Evolutionary conservation across 2,329 filamentous ascomycete species (phyloP), one percentile per base, ranked within the genome.

Genomic region (Fusarium equiseti): DNA sequence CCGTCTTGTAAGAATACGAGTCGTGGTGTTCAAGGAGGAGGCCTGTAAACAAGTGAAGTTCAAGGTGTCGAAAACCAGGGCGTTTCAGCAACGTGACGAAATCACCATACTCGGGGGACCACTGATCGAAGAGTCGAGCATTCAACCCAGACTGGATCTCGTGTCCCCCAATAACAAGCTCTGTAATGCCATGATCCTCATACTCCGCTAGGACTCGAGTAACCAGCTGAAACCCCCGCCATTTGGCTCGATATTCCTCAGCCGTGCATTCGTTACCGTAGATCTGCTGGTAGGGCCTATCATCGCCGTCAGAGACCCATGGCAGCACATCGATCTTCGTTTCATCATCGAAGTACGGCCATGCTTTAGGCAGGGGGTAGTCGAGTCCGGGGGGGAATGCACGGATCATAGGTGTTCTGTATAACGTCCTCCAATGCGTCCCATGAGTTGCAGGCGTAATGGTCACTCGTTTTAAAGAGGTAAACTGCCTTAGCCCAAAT

Each of bases 1-100:
- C 45, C 18, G 45, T 10, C 12, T 1, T 11, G 8, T 31, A 49
- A 3, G 27, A 31, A 22, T 16, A 15, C 0, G n/a, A 49, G 1
- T 22, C 0, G 8, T 16, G 9, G 0, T 31, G 8, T 8, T 49
- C 27, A 7, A 49, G 18, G 0, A 38, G 3, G 2, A 49, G 8
- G 3, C 45, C 45, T 31, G 27, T 32, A 6, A 49, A 49, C 24
- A 49, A 1, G 13, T 20, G 12, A 31, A 49, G 46, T 1, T 50
- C 29, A 31, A 50, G 29, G 20, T 50, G 12, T 50, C 46, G 46
- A 6, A 50, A 26, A 9, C 46, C 29, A 24, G 45, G 45, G n/a
- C 45, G 45, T 31, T 31, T 49, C 45, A 49, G 32, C 3, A 46
- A 16, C 3, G 18, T 49, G 8, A 49, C 18, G 5, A 31, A n/a